Evolutionary conservation across 176 grass and related monocot species (phyloP).

Genomic region (Carex littledalei): DNA sequence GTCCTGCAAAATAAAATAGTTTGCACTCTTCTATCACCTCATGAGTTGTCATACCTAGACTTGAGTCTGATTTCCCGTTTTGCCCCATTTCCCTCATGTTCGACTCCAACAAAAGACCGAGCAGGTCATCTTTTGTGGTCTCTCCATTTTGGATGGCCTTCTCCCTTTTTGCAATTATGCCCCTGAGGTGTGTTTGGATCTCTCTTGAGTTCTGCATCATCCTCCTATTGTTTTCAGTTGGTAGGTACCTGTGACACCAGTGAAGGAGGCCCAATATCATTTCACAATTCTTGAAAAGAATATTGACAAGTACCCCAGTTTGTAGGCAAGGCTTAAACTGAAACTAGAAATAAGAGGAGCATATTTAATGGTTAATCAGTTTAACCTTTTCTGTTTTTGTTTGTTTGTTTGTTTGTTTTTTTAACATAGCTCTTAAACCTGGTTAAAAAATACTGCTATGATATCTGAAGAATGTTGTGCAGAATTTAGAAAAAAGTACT

Average conservation of each 20-base stretch:
- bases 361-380: no score
- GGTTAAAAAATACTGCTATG: no score
- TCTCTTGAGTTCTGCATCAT: slow-evolving; percentile 37
- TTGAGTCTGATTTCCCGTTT: slow-evolving; percentile 25
- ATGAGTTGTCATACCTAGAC: slow-evolving; percentile 42
- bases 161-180: slow-evolving; percentile 57
- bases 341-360: no score
- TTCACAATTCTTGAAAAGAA: not conserved
- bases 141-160: slow-evolving; percentile 36
- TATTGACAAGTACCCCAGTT: not conserved
- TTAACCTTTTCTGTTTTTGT: no score
- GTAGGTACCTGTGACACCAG: slow-evolving; percentile 40
- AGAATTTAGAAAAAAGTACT: no score
- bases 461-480: no score
- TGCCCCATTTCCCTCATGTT: slow-evolving; percentile 32
- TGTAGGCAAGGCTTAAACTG: no score
- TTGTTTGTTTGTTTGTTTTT: no score
- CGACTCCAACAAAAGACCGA: slow-evolving; percentile 66
- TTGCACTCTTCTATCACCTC: slow-evolving; percentile 84
- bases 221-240: slow-evolving; percentile 58
- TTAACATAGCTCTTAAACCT: no score
- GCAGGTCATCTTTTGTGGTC: slow-evolving; percentile 37
- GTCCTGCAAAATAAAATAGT: slow-evolving; percentile 80
- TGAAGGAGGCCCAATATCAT: not conserved
- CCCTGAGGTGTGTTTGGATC: slow-evolving; percentile 28